Evolutionary conservation across 768 basidiomycete species (phyloP).

Genomic region (Russula earlei): DNA sequence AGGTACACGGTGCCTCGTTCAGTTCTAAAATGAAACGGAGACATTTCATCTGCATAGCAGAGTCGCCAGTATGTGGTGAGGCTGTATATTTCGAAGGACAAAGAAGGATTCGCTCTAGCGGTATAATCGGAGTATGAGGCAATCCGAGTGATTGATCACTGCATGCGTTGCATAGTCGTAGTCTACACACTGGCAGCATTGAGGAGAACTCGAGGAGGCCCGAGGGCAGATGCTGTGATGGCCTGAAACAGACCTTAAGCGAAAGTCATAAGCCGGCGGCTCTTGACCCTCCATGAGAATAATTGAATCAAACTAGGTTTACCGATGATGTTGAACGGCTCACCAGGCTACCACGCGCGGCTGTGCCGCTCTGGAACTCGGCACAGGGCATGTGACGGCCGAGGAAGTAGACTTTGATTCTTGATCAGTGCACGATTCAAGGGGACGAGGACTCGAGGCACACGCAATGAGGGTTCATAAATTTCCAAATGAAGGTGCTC

Average conservation of each 20-base stretch:
- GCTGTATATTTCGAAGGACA: background rate
- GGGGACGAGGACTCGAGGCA: background rate
- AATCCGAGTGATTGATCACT: constrained; percentile 4
- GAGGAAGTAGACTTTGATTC: background rate
- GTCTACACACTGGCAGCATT: background rate
- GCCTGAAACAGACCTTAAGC: constrained; percentile 11
- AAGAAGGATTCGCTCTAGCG: background rate
- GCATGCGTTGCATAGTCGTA: background rate
- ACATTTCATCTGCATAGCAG: constrained; percentile 9
- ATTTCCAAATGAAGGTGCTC: background rate
- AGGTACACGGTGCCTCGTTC: background rate
- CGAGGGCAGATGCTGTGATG: background rate
- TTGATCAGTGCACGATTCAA: background rate
- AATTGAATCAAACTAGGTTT: constrained; percentile 15
- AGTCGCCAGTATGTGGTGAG: constrained; percentile 13
- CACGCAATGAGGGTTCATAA: background rate
- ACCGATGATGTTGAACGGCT: constrained; percentile 13
- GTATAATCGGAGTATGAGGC: constrained; percentile 14
- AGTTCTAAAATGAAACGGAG: constrained; percentile 11
- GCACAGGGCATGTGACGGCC: constrained; percentile 9
- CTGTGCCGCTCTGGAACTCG: constrained; percentile 10
- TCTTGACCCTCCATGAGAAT: background rate
- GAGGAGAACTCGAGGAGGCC: constrained; percentile 9
- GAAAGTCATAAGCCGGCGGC: constrained; percentile 17
- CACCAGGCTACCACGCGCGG: constrained; percentile 11